Base-by-base conservation (phyloP, 2,329 filamentous ascomycete species). In the Parascedosporium putredinis region DNA sequence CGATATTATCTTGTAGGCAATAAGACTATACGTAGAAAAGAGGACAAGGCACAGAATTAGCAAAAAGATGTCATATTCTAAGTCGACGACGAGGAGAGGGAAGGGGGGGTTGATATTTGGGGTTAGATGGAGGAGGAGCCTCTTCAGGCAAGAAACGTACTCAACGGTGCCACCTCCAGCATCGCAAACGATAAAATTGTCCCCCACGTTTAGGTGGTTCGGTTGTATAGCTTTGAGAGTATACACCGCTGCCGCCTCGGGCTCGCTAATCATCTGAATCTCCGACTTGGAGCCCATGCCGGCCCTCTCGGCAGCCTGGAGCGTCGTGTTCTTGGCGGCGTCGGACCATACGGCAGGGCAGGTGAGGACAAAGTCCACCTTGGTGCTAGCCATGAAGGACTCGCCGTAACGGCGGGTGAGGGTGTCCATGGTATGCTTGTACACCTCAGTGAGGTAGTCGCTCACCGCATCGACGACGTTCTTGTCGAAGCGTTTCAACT, bases 341-440 rank as follows among this genome's bases (percentile, higher is more conserved):
- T 93, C 87, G 22, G 81, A 87, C 87, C 87, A 93, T 6, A 91
- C 85, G 6, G 87, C 87, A 6, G 87, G 87, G 47, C 86, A 87
- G 1, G 86, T 91, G 50, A 93, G 71, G 45, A 91, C 84, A 57
- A 87, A 90, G 54, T 90, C 81, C 34, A 88, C 81, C 57, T 81
- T 81, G 4, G 85, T 89, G 6, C 78, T 79, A 5, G 77, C 76
- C 80, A 90, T 87, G 59, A 91, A 90, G 0, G 80, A 81, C 65
- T 86, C 83, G 57, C 86, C 86, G 60, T 89, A 90, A 44, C 85
- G 72, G 53, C 82, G 72, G 1, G 78, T 84, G 55, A 91, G 70
- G 0, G 82, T 88, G 60, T 88, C 83, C 76, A 88, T 87, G 31
- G 85, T 89, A 60, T 90, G 86, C 51, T 77, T 74, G 62, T 88